Evolutionary conservation across 495 filamentous ascomycete species (phyloP), one percentile per base, ranked within the genome.

Genomic region (Lasiosphaeris hirsuta): DNA sequence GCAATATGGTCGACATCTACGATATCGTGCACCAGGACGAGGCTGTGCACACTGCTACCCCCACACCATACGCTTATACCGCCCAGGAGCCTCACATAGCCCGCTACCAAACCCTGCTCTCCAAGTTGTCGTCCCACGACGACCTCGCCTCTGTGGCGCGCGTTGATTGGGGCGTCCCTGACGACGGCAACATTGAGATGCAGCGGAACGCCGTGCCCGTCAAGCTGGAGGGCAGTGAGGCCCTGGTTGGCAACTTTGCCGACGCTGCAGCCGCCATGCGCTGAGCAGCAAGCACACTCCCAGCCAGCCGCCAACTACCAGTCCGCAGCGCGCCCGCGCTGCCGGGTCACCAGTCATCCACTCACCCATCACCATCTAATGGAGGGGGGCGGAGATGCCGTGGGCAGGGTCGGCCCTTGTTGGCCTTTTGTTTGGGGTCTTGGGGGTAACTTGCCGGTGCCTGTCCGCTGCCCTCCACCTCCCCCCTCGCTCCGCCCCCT

Each of bases 1-100:
- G 81, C 55, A 79, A 80, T 65, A 75, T 83, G 54, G 80, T 83
- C 53, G 81, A 83, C 66, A 80, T 83, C 51, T 83, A 82, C 71
- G 81, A 81, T 45, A 81, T 83, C 64, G 72, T 76, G 13, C 77
- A 79, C 33, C 75, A 78, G 51, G 75, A 75, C 57, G 62, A 63
- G 45, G 41, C 37, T 61, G 65, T 42, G 19, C 58, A 60, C n/a
- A 14, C 69, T 63, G 48, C 62, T 53, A 56, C 64, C 60, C 64
- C 69, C 36, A 61, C 64, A 52, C 61, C 68, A n/a, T 67, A 64
- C 60, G 59, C 67, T 60, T 71, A 74, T 48, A 68, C 69, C 40
- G 73, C 69, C 47, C 77, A 76, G 51, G 78, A 81, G 47, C 68
- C 73, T 11, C 75, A 70, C 54, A 55, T 76, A 6, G 67, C 73